Base-by-base conservation (phyloP, 331 rosid genomes). In the Quercus tomentella region DNA sequence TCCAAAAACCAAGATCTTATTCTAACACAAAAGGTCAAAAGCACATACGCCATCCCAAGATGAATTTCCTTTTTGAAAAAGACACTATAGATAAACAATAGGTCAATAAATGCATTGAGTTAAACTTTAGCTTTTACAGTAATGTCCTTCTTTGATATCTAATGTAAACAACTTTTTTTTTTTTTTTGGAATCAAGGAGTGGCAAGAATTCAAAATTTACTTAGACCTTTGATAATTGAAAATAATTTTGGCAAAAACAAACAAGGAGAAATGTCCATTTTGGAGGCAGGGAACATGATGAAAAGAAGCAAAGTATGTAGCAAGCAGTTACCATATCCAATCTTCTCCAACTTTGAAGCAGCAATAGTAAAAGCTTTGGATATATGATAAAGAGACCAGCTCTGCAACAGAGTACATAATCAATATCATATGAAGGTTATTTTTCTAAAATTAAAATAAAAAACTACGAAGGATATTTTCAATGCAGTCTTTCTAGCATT, bases 321-420 rank as follows among this genome's bases (percentile, higher is more conserved):
- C 52, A 67, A 67, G 25, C 76, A 74, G 33, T 21, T 81, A 93
- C 97, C 93, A 56, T 89, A 87, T 86, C 97, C 97, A 62, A 93
- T 93, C 91, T 91, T 95, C 93, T 95, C 97, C 96, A 91, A 81
- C 89, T 95, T 95, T 30, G 96, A 90, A 74, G 96, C 91, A 73
- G 97, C 97, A n/a, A 91, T 85, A 21, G 96, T 89, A 70, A 95
- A 95, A 41, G 97, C 97, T 86, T 91, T 95, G 23, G 91, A 83
- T 77, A 93, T 89, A 68, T 91, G 81, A 83, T 90, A 86, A 21
- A 93, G 92, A 56, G 97, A 92, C 62, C 94, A 92, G 33, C 94
- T 95, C 99, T 91, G 83, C 79, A 84, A 75, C 78, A 85, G 18
- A 81, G 56, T 79, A 56, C 14, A 26, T 65, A 81, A 81, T 68